Conservation (phyloP, 495 filamentous ascomycete species). For the Letharia columbiana region DNA sequence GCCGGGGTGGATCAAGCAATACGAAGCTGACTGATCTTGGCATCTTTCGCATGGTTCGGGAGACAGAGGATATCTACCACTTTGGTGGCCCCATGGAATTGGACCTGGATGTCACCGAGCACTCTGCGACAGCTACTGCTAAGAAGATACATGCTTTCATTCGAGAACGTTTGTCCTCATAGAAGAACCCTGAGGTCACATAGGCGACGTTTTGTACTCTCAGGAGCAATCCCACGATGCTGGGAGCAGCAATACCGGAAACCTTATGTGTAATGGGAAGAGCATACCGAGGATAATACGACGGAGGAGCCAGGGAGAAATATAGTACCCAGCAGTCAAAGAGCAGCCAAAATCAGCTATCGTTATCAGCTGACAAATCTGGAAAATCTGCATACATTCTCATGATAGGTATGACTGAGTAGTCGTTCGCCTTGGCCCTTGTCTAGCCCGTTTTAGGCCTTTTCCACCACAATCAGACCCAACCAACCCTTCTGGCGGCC, state of each 20-base stretch:
- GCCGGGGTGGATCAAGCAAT: neutral
- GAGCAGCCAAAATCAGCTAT: neutral
- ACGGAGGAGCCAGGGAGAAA: neutral
- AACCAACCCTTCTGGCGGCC: conserved; percentile 19
- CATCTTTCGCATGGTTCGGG: conserved; percentile 2
- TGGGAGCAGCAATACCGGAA: neutral
- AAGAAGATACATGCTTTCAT: conserved; percentile 4
- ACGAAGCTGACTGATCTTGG: conserved; percentile 5
- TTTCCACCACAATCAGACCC: conserved; percentile 6
- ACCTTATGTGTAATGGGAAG: neutral
- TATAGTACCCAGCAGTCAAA: neutral
- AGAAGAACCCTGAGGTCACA: neutral
- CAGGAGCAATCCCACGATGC: neutral
- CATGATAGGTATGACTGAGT: neutral
- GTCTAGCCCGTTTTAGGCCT: neutral
- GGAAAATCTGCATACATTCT: neutral
- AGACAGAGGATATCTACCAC: conserved; percentile 4
- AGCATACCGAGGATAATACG: neutral
- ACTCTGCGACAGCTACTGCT: neutral
- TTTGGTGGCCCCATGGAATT: conserved; percentile 9
- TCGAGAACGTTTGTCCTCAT: neutral
- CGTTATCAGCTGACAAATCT: neutral
- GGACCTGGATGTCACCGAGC: conserved; percentile 1
- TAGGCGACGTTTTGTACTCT: neutral
- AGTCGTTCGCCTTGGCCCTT: neutral